Evolutionary conservation across 31 red algal species (phyloP).

Genomic region (Endocladia muricata): DNA sequence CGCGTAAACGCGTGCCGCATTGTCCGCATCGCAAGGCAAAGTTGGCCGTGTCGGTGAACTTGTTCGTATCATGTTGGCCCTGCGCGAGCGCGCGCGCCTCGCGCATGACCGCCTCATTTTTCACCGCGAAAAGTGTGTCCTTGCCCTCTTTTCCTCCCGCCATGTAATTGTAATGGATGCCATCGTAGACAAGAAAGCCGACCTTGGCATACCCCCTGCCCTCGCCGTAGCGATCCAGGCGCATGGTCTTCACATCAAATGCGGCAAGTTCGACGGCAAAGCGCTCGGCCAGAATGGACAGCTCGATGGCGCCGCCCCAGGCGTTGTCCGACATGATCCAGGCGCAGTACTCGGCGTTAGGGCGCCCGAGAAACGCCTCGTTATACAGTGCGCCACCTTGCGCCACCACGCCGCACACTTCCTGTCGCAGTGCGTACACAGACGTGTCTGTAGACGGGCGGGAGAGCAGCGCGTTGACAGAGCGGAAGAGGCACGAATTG

Average conservation of each 20-base stretch:
- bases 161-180: conserved; percentile 97
- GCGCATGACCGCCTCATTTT: conserved; percentile 21
- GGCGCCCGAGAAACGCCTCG: conserved; percentile 60
- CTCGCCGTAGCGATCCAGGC: conserved; percentile 86
- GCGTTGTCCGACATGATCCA: conserved; percentile 82
- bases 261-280: conserved; percentile 76
- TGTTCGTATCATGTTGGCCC: conserved; percentile 24
- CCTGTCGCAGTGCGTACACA: conserved; percentile 29
- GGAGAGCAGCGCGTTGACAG: conserved; percentile 53
- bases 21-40: conserved; percentile 73
- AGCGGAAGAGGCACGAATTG: conserved; percentile 89
- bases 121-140: conserved; percentile 67
- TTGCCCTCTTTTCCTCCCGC: conserved; percentile 39
- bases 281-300: conserved; percentile 66
- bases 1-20: conserved; percentile 62
- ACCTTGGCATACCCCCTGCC: conserved; percentile 48
- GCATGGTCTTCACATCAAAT: conserved; percentile 84
- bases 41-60: conserved; percentile 82
- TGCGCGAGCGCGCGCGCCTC: conserved; percentile 52
- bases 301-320: conserved; percentile 98
- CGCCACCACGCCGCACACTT: conserved; percentile 45
- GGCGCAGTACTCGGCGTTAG: conserved; percentile 47
- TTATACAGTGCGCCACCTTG: conserved; percentile 50
- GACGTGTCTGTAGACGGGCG: background rate
- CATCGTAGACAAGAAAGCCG: conserved; percentile 85